Evolutionary conservation across 2,329 filamentous ascomycete genomes (phyloP), one percentile per base, ranked within the genome.

Genomic region (Scleromitrula shiraiana): DNA sequence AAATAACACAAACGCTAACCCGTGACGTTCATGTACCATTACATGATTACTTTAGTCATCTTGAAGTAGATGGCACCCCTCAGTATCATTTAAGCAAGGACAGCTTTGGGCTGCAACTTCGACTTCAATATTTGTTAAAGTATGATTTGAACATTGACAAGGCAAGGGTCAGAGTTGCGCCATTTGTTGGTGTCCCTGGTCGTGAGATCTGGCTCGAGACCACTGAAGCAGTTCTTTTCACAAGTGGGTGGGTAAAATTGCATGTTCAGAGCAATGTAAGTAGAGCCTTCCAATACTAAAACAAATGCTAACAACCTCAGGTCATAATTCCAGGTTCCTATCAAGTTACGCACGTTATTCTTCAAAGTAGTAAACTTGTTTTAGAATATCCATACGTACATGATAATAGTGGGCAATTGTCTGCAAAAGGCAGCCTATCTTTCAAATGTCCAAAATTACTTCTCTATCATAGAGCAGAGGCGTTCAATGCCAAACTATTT

Each of bases 301-400:
- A 5, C 14, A 30, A 36, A 19, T 47, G 15, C 64, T 71, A 55
- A 72, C 50, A 29, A 24, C 2, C 19, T 1, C 32, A 85, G 78
- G 70, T 77, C 14, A 76, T 80, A 27, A 77, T 86, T 3, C 78
- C 83, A 19, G 89, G 89, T 1, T 77, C 76, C 22, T 96, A 88
- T 59, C 76, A 81, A 50, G 76, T 93, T 37, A 85, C 89, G 56
- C 80, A 82, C 54, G 71, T 95, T 30, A 74, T 79, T 12, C 65
- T 96, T 20, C 68, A 72, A 20, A 73, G 78, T 5, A 77, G 72
- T 38, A 86, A 85, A 37, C 68, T 91, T 2, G 65, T 73, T 20
- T 75, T 91, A 24, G 70, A 78, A 35, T 80, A 85, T 56, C 83
- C 88, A n/a, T n/a, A n/a, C n/a, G n/a, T n/a, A 45, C 73, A 80